Evolutionary conservation across 148 eudicot genomes (phyloP).

Genomic region (Rhododendron simsii): DNA sequence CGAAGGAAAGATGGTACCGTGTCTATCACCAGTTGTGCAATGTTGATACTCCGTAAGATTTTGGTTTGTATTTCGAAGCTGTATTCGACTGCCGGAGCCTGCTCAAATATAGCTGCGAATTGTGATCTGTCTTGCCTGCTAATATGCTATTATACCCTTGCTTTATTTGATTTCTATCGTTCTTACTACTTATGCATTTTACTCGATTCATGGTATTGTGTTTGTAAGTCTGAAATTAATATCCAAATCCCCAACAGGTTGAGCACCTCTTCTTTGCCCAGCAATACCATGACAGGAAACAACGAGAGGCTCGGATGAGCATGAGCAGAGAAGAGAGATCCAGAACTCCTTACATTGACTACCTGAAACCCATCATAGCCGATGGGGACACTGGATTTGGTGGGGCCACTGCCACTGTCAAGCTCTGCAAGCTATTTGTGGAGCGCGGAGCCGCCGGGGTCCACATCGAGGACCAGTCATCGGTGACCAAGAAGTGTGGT

Average conservation of each 20-base stretch:
- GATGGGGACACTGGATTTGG: slow-evolving; percentile 87
- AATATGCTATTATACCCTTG: not conserved
- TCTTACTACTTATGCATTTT: not conserved
- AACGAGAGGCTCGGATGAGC: slow-evolving; percentile 71
- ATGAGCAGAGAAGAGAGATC: slow-evolving; percentile 63
- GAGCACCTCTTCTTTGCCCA: slow-evolving; percentile 71
- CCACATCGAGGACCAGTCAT: slow-evolving; percentile 82
- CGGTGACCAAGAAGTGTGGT: slow-evolving; percentile 75
- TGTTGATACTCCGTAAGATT: not conserved
- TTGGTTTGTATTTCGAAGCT: not conserved
- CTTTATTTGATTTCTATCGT: not conserved
- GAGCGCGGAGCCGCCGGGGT: slow-evolving; percentile 84
- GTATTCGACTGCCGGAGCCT: not conserved
- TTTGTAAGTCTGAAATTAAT: not conserved
- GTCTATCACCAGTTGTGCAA: not conserved
- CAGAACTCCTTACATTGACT: slow-evolving; percentile 55
- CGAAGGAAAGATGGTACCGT: not conserved
- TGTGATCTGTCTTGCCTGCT: not conserved
- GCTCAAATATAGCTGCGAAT: not conserved
- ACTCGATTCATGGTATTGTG: not conserved
- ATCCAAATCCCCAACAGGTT: slow-evolving; percentile 15
- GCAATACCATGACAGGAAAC: slow-evolving; percentile 71
- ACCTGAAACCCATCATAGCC: slow-evolving; percentile 71
- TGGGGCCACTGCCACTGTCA: slow-evolving; percentile 80
- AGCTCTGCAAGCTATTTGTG: slow-evolving; percentile 77